phyloP scores from a whole-genome alignment of 345 rosid species.

The Lumnitzera racemosa region DNA sequence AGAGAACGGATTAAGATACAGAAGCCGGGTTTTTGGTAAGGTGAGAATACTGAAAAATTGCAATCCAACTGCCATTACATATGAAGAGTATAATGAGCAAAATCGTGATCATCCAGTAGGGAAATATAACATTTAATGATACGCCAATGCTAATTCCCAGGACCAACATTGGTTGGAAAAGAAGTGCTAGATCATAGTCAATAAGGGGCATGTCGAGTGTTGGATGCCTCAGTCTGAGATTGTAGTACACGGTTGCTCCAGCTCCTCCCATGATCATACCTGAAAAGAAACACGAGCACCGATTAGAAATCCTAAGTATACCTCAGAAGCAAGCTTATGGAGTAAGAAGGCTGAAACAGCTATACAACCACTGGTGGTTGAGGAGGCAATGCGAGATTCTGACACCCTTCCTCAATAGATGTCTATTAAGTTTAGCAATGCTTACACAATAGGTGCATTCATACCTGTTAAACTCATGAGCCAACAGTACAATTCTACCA shows the following conservation, averaged over 20 bases:
- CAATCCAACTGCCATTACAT: constrained; percentile 10
- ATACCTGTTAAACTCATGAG: too few species aligned
- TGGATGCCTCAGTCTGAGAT: constrained; percentile 37
- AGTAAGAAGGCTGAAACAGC: too few species aligned
- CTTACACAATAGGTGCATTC: too few species aligned
- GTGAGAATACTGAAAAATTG: background rate
- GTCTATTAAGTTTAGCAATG: too few species aligned
- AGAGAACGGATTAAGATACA: background rate
- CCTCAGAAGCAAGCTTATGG: too few species aligned
- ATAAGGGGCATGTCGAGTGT: constrained; percentile 38
- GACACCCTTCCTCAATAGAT: too few species aligned
- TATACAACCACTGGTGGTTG: too few species aligned
- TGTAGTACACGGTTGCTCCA: constrained; percentile 31
- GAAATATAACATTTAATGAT: constrained; percentile 33
- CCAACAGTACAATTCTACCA: too few species aligned
- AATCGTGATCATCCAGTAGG: constrained; percentile 47
- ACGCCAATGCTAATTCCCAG: constrained; percentile 47
- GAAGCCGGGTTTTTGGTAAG: background rate
- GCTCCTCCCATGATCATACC: constrained; percentile 49
- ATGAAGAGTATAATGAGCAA: constrained; percentile 35
- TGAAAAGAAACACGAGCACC: background rate
- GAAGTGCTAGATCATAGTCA: constrained; percentile 47
- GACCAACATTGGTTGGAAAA: constrained; percentile 43
- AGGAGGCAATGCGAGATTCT: too few species aligned
- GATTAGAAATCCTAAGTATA: too few species aligned